Evolutionary conservation across 495 filamentous ascomycete species (phyloP), one percentile per base, ranked within the genome.

Genomic region (Baudoinia panamericana): DNA sequence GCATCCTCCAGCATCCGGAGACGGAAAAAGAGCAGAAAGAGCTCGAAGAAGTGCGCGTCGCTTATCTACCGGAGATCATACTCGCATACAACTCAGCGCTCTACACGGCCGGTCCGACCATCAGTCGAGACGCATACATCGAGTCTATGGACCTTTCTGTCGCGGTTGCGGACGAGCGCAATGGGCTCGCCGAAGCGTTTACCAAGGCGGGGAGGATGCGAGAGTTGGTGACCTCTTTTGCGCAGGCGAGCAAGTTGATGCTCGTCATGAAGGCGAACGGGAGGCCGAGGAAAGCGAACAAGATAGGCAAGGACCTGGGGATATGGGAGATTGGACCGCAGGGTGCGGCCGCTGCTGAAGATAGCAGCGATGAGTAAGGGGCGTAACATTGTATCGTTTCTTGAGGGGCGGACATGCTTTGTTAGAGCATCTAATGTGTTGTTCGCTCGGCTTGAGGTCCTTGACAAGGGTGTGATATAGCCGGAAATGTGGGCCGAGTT

Each of bases 51-150:
- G 74, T 94, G 39, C 75, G 82, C 42, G 67, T 68, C 19, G 71
- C 71, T 4, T 92, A 87, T 59, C 63, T 95, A 22, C 86, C 87
- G 16, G 83, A 90, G 61, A 65, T 80, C 8, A 59, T 93, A 39
- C 67, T 93, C 27, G 79, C 78, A n/a, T 93, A 85, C 56, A 72
- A 79, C 57, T 77, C 67, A 50, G 72, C 76, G 15, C 59, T 92
- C 32, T 76, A 86, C 53, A 77, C 74, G 54, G 73, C 73, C 10
- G 80, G 79, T 3, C 69, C 69, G 19, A 62, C 67, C 27, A 60
- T 84, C 5, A 73, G 63, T 28, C 73, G 75, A 18, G 80, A 79
- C 36, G 64, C 67, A 38, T 61, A 87, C 21, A 63, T 82, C 22
- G 75, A 82, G 50, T 76, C 77, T 60, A 83, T 93, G 80, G 77